phyloP scores from a whole-genome alignment of 805 yeast species.

The Nakazawaea molendinolei region DNA sequence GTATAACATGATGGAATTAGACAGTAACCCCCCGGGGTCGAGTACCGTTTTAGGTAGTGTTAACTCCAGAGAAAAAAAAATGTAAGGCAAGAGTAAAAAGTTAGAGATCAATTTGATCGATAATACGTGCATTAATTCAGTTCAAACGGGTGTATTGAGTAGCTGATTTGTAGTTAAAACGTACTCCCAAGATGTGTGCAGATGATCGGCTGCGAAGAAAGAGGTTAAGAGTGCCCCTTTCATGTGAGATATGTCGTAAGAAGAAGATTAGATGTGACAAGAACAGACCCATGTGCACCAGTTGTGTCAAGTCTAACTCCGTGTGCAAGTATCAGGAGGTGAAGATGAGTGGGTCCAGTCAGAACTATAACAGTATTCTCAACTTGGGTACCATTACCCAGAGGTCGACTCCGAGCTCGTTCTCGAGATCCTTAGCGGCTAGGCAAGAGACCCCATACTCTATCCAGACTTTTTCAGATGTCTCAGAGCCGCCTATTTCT shows the following conservation, averaged over 20 bases:
- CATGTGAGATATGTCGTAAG: constrained; percentile 10
- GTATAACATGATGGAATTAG: neutral
- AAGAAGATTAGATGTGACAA: constrained; percentile 11
- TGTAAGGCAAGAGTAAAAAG: neutral
- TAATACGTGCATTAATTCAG: too few species aligned
- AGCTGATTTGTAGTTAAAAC: neutral
- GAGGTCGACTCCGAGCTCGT: too few species aligned
- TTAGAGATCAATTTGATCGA: neutral
- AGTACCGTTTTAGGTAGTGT: too few species aligned
- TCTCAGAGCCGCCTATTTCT: too few species aligned
- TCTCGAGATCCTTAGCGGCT: too few species aligned
- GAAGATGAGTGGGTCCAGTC: neutral
- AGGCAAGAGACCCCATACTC: too few species aligned
- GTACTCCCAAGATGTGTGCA: neutral
- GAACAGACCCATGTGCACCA: constrained; percentile 5
- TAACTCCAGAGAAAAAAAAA: too few species aligned
- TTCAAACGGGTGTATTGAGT: neutral
- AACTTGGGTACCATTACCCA: constrained; percentile 6
- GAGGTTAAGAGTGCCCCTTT: constrained; percentile 10
- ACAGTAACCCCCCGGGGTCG: neutral
- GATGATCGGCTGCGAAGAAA: constrained; percentile 2
- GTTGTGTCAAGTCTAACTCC: constrained; percentile 4
- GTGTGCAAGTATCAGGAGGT: constrained; percentile 9
- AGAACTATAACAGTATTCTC: constrained; percentile 3
- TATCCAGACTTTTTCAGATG: too few species aligned